phyloP scores from a whole-genome alignment of 2,329 filamentous ascomycete species.

The Beauveria pseudobassiana region DNA sequence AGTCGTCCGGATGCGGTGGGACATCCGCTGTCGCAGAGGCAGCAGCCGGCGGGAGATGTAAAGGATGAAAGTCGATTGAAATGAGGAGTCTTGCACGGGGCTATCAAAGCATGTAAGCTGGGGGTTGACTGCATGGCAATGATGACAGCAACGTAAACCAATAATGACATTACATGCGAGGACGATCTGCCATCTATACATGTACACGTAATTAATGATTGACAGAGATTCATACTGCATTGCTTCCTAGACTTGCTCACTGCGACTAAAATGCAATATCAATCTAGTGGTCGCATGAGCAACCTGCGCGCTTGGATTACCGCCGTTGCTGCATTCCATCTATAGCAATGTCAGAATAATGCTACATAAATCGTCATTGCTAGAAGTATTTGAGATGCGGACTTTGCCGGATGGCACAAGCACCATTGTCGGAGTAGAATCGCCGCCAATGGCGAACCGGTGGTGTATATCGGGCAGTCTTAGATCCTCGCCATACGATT shows the following conservation, averaged over 20 bases:
- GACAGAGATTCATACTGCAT: neutral
- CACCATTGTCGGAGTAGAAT: neutral
- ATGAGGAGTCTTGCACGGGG: neutral
- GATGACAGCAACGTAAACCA: too few species aligned
- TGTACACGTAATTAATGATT: neutral
- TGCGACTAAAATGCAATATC: neutral
- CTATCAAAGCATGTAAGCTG: neutral
- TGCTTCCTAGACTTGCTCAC: neutral
- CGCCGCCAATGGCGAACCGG: neutral
- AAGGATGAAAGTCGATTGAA: neutral
- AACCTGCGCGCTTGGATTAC: neutral
- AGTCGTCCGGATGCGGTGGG: constrained; percentile 13
- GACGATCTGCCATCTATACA: neutral
- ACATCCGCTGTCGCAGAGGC: constrained; percentile 4
- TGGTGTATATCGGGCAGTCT: neutral
- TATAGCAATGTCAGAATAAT: neutral
- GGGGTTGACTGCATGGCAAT: too few species aligned
- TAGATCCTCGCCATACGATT: neutral
- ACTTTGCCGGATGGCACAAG: neutral
- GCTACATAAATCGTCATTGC: too few species aligned
- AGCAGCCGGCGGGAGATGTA: neutral
- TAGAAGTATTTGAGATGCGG: neutral
- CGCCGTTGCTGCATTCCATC: neutral
- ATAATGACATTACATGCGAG: too few species aligned
- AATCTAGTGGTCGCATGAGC: neutral